A percentile compares a stretch with the other conserved stretches of the same genome.
Evolutionary conservation across 805 yeast species (phyloP).

Genomic region (Cyberlindnera mississippiensis): DNA sequence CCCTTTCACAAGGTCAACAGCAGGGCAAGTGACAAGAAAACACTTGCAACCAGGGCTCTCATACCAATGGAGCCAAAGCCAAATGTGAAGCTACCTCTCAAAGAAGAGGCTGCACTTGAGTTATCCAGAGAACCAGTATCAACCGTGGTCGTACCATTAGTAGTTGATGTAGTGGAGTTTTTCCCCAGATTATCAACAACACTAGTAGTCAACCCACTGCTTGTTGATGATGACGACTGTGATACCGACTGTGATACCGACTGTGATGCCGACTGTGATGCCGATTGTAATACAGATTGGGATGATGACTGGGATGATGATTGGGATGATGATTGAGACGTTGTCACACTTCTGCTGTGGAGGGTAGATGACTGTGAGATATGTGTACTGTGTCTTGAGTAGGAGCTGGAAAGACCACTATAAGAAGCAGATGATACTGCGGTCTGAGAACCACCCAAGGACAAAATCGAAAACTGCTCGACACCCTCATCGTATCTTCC

Average conservation of each 20-base stretch:
- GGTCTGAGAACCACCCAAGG: slow-evolving; percentile 29
- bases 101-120: slow-evolving; percentile 9
- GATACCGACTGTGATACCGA: too few species aligned
- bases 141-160: not conserved
- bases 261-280: too few species aligned
- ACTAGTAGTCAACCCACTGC: slow-evolving; percentile 1
- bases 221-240: not conserved
- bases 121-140: slow-evolving; percentile 10
- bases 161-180: slow-evolving; percentile 1
- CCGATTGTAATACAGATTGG: too few species aligned
- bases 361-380: slow-evolving; percentile 5
- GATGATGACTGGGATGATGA: not conserved
- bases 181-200: not conserved
- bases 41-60: slow-evolving; percentile 6
- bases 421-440: slow-evolving; percentile 11
- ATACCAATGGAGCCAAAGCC: slow-evolving; percentile 10
- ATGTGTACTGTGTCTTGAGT: slow-evolving; percentile 12
- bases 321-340: not conserved
- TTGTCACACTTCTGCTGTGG: slow-evolving; percentile 2
- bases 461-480: slow-evolving; percentile 38
- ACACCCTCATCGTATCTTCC: slow-evolving; percentile 52
- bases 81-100: slow-evolving; percentile 3
- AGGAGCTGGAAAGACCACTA: slow-evolving; percentile 9
- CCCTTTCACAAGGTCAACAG: slow-evolving; percentile 8
- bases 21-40: slow-evolving; percentile 4